Conservation (phyloP, 2,329 filamentous ascomycete species). For the Lachnellula cervina region DNA sequence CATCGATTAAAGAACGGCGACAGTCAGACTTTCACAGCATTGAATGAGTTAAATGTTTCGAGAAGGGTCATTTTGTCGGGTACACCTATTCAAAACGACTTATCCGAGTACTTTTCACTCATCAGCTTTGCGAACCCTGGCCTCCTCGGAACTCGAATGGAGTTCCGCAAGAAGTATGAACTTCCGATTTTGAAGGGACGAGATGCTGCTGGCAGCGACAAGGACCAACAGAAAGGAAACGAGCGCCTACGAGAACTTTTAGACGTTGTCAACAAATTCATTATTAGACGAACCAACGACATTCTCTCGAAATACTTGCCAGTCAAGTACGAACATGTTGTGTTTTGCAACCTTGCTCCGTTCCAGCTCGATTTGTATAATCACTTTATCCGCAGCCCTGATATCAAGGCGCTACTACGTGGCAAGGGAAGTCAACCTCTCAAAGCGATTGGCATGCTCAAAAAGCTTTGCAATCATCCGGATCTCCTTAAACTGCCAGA, state of each 20-base stretch:
- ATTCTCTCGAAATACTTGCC: slow-evolving; percentile 96
- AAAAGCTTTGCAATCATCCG: slow-evolving; percentile 98
- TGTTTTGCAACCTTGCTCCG: slow-evolving; percentile 90
- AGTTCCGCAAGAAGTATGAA: slow-evolving; percentile 93
- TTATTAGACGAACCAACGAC: slow-evolving; percentile 96
- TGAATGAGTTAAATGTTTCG: slow-evolving; percentile 86
- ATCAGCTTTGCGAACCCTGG: slow-evolving; percentile 96
- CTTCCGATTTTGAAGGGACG: slow-evolving; percentile 86
- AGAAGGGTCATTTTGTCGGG: slow-evolving; percentile 92
- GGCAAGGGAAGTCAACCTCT: slow-evolving; percentile 94
- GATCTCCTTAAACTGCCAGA: slow-evolving; percentile 79
- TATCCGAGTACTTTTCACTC: slow-evolving; percentile 96
- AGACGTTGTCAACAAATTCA: slow-evolving; percentile 90
- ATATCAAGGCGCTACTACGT: slow-evolving; percentile 84
- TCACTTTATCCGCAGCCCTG: slow-evolving; percentile 92
- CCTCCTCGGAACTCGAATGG: slow-evolving; percentile 78
- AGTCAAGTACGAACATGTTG: slow-evolving; percentile 98
- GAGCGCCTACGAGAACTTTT: slow-evolving; percentile 78
- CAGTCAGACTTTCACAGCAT: slow-evolving; percentile 86
- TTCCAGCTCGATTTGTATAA: slow-evolving; percentile 95
- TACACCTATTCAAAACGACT: slow-evolving; percentile 95
- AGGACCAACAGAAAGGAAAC: slow-evolving; percentile 76
- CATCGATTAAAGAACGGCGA: slow-evolving; percentile 96
- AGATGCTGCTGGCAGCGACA: slow-evolving; percentile 82
- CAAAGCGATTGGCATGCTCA: slow-evolving; percentile 93